Base-by-base conservation (phyloP, 495 filamentous ascomycete species). In the Aspergillus panamensis region DNA sequence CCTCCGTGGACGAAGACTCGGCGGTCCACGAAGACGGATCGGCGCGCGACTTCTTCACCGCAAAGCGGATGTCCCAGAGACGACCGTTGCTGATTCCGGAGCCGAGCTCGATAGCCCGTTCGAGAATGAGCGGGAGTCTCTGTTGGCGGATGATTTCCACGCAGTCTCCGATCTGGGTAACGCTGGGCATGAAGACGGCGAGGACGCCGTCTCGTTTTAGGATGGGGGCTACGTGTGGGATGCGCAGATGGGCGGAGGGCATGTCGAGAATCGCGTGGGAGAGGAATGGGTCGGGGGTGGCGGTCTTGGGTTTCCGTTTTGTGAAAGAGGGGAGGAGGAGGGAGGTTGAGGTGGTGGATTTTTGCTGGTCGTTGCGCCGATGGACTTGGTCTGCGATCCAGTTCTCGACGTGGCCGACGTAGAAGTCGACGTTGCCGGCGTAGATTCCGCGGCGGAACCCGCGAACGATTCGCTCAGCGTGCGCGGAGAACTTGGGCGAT, bases 391-490 rank as follows among this genome's bases (percentile, higher is more conserved):
- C 59, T 0, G 74, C 70, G 40, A 90, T 75, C 81, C 84, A 92
- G n/a, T 77, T 69, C 14, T 79, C 75, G 1, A 89, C 80, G 12
- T 78, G 74, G n/a, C 80, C 82, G 44, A 87, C 80, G 68, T 91
- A 81, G 69, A 92, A 92, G 58, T 89, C 83, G 47, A 91, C 74
- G 62, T 88, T 73, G 16, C 73, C 71, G 6, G 70, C 69, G 70
- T 93, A 93, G 29, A 90, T 78, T 2, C 88, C 89, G 10, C 80
- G 76, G 3, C 86, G 81, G 71, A 90, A 93, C 6, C 82, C 79
- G 7, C 72, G 60, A 12, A 92, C 80, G 45, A 86, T 77, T 35
- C 74, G 69, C 57, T 82, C 73, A 3, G 89, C 89, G 53, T 83
- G 80, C 2, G 68, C 60, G 7, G 86, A 85, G 73, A 84, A 80